These are phyloP conservation scores for Coniophora puteana DNA, from an alignment of 1,284 basidiomycete genomes.

Conservation along the genomic window DNA sequence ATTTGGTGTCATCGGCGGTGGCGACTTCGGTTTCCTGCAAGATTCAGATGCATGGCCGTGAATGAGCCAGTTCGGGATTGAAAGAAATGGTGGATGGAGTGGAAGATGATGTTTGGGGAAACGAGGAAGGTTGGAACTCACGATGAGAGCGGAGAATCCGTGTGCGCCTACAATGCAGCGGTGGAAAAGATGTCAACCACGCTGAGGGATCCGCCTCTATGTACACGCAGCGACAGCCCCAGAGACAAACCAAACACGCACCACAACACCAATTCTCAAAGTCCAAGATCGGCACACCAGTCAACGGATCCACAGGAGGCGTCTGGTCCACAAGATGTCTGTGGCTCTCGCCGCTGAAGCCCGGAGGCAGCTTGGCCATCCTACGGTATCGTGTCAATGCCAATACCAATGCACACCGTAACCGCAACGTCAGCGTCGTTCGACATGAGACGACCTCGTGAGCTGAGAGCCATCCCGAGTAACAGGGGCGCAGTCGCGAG, in stretches of 20 bases:
- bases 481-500: background rate
- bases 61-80: background rate
- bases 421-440: no score
- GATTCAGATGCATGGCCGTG: conserved; percentile 1
- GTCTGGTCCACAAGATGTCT: conserved; percentile 54
- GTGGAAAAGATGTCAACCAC: background rate
- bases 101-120: background rate
- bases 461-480: background rate
- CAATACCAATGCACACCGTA: no score
- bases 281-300: conserved; percentile 63
- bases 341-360: conserved; percentile 69
- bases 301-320: conserved; percentile 47
- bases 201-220: background rate
- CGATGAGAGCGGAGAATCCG: conserved; percentile 76
- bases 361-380: conserved; percentile 75
- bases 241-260: conserved; percentile 16
- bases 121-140: conserved; percentile 28
- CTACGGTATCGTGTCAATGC: conserved; percentile 30
- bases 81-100: background rate
- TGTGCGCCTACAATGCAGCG: conserved; percentile 58
- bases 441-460: no score
- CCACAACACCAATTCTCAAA: conserved; percentile 79
- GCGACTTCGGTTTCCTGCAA: conserved; percentile 51
- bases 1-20: conserved; percentile 37
- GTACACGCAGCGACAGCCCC: background rate